These are phyloP conservation scores for Albugo laibachii DNA, from an alignment of 352 stramenopile species.

Conservation along the genomic window DNA sequence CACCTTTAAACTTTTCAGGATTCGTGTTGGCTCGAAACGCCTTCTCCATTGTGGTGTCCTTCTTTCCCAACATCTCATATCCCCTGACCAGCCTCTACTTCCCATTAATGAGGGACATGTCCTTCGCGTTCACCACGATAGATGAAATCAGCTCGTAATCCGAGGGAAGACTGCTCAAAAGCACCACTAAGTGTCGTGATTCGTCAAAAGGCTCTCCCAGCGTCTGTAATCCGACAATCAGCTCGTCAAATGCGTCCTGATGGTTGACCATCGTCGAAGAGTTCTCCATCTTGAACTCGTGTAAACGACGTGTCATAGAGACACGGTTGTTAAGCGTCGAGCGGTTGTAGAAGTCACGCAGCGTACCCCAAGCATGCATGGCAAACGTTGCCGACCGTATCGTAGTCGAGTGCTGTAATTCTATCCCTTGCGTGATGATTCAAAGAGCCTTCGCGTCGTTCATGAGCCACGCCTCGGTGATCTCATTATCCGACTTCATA, in stretches of 20 bases:
- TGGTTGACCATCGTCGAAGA: conserved; percentile 4
- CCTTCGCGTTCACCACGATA: no score
- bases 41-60: conserved; percentile 3
- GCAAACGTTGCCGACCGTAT: no score
- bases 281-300: conserved; percentile 13
- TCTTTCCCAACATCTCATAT: neutral
- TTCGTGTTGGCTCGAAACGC: neutral
- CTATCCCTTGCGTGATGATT: no score
- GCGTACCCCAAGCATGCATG: no score
- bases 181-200: conserved; percentile 9
- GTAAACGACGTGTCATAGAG: conserved; percentile 5
- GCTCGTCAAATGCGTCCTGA: conserved; percentile 11
- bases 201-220: conserved; percentile 9
- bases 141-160: conserved; percentile 7
- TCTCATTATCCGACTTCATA: no score
- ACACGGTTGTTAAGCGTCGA: conserved; percentile 13
- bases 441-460: no score
- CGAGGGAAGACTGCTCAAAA: conserved; percentile 8
- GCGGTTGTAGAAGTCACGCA: conserved; percentile 9
- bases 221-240: conserved; percentile 10
- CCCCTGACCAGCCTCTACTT: no score
- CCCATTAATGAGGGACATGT: no score
- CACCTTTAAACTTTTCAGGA: no score
- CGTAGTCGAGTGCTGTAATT: no score
- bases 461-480: no score